Conservation (phyloP, 208 protist species). For the Leishmania lainsoni region DNA sequence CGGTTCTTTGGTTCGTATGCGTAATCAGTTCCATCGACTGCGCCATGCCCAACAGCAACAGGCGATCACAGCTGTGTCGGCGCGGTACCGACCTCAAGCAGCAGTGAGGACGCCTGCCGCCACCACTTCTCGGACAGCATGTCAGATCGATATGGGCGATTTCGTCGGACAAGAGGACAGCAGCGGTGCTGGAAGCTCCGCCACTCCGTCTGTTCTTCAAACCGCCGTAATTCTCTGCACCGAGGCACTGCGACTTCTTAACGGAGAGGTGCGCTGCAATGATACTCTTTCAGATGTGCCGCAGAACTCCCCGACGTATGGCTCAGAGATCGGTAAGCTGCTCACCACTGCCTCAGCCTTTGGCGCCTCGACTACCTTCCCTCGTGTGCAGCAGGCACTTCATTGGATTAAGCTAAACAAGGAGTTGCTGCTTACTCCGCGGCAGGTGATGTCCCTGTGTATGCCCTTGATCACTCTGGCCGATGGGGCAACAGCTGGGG, state of each 20-base stretch:
- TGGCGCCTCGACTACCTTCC: constrained; percentile 54
- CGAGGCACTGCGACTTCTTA: constrained; percentile 67
- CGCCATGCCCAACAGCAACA: constrained; percentile 27
- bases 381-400: constrained; percentile 61
- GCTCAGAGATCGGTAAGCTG: constrained; percentile 79
- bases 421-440: constrained; percentile 41
- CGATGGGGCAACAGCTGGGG: constrained; percentile 59
- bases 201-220: not conserved
- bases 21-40: constrained; percentile 41
- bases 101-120: not conserved
- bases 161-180: not conserved
- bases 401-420: constrained; percentile 53
- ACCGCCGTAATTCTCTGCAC: constrained; percentile 27
- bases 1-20: constrained; percentile 44
- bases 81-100: not conserved
- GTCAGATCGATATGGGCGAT: not conserved
- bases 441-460: constrained; percentile 82
- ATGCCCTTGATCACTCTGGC: constrained; percentile 66
- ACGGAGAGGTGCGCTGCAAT: constrained; percentile 42
- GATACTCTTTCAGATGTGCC: constrained; percentile 72
- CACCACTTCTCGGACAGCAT: constrained; percentile 6
- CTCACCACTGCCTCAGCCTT: constrained; percentile 66
- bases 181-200: not conserved
- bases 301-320: constrained; percentile 37
- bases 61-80: constrained; percentile 12